Evolutionary conservation across 2,329 filamentous ascomycete genomes (phyloP).

Genomic region (Allantophomopsis lycopodina): DNA sequence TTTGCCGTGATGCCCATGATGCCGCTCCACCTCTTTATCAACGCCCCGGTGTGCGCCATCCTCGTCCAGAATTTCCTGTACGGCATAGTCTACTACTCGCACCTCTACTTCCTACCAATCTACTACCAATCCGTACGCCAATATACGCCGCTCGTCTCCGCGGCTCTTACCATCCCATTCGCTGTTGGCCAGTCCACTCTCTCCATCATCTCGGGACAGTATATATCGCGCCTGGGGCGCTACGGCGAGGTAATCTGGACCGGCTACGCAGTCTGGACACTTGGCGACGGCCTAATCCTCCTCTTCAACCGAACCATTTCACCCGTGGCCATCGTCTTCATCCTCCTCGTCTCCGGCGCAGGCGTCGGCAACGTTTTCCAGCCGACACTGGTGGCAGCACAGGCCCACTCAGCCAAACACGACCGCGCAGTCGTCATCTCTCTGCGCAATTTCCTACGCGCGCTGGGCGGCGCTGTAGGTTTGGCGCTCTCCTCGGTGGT

Average conservation of each 20-base stretch:
- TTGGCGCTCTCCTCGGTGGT: slow-evolving; percentile 42
- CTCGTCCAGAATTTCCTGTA: slow-evolving; percentile 45
- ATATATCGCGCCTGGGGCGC: slow-evolving; percentile 39
- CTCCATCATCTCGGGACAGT: slow-evolving; percentile 37
- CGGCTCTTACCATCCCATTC: slow-evolving; percentile 33
- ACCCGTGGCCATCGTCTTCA: slow-evolving; percentile 31
- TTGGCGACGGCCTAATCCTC: slow-evolving; percentile 37
- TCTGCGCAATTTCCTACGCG: slow-evolving; percentile 47
- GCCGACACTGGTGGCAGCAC: slow-evolving; percentile 38
- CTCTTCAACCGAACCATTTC: slow-evolving; percentile 30
- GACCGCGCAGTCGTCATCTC: slow-evolving; percentile 49
- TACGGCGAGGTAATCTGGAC: slow-evolving; percentile 44
- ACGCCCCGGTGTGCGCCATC: slow-evolving; percentile 35
- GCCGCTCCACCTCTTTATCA: slow-evolving; percentile 39
- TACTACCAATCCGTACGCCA: slow-evolving; percentile 42
- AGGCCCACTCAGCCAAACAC: slow-evolving; percentile 39
- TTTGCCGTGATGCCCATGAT: slow-evolving; percentile 42
- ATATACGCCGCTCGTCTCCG: slow-evolving; percentile 26
- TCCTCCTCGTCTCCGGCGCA: slow-evolving; percentile 34
- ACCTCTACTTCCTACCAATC: slow-evolving; percentile 44
- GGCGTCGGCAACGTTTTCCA: slow-evolving; percentile 37
- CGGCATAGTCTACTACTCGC: slow-evolving; percentile 42
- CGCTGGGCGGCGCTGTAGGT: slow-evolving; percentile 41
- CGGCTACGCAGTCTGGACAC: slow-evolving; percentile 21
- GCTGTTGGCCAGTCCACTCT: slow-evolving; percentile 29